These are phyloP conservation scores for Waltiozyma sp. DNA, from an alignment of 1,139 yeast species.

Conservation along the genomic window DNA sequence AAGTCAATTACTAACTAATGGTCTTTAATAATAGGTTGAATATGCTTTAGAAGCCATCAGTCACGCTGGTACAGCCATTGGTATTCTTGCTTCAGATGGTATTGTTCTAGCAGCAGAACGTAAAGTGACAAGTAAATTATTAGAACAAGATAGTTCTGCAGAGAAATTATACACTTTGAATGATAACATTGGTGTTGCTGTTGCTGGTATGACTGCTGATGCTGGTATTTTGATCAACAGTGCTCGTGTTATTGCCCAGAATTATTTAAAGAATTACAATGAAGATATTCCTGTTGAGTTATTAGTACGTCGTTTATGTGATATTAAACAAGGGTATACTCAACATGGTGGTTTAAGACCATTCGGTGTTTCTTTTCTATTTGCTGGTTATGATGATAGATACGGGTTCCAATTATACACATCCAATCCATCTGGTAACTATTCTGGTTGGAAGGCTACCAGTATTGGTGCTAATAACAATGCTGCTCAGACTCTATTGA, in stretches of 20 bases:
- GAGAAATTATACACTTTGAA: constrained; percentile 84
- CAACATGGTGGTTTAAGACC: constrained; percentile 99
- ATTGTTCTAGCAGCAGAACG: constrained; percentile 95
- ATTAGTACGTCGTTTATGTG: constrained; percentile 81
- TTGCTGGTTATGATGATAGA: constrained; percentile 90
- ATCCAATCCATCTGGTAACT: constrained; percentile 95
- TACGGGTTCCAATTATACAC: constrained; percentile 89
- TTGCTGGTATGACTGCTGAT: constrained; percentile 97
- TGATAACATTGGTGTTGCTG: constrained; percentile 83
- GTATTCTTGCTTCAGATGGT: constrained; percentile 85
- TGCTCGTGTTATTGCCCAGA: constrained; percentile 81
- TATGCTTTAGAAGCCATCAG: constrained; percentile 96
- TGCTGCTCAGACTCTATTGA: constrained; percentile 89
- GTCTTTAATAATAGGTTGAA: constrained; percentile 47
- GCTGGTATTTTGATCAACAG: constrained; percentile 84
- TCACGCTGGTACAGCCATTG: constrained; percentile 97
- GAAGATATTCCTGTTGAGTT: constrained; percentile 90
- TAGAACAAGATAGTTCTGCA: constrained; percentile 88
- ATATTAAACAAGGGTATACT: constrained; percentile 94
- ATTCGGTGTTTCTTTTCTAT: constrained; percentile 91
- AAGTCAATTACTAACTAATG: background rate
- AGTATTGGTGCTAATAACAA: constrained; percentile 94
- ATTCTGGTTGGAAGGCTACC: constrained; percentile 97
- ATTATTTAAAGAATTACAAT: constrained; percentile 71
- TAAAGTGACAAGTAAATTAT: constrained; percentile 81